Conservation (phyloP, 306 rosid species). For the Nissolia schottii region DNA sequence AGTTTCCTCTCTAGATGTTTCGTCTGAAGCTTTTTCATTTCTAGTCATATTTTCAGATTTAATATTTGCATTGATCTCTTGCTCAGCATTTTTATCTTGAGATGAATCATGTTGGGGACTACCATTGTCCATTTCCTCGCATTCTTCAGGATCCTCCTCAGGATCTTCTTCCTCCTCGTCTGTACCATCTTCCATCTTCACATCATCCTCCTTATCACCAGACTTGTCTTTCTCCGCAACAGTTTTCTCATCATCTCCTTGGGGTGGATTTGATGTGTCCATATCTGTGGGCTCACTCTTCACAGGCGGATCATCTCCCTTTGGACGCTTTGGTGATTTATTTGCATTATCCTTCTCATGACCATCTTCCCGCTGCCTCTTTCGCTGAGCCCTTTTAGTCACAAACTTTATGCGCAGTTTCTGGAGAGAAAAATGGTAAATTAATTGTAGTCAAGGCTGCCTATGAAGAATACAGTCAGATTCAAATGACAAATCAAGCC, state of each 20-base stretch:
- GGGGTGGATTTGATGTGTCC: conserved; percentile 32
- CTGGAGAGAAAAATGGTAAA: conserved; percentile 30
- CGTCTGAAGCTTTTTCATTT: conserved; percentile 40
- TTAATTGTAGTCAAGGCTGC: background rate
- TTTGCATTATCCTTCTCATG: conserved; percentile 39
- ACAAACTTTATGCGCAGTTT: conserved; percentile 73
- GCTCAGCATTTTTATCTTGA: conserved; percentile 40
- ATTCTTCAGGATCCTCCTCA: conserved; percentile 91
- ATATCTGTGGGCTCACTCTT: conserved; percentile 39
- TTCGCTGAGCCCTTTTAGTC: conserved; percentile 62
- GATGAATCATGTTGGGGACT: conserved; percentile 45
- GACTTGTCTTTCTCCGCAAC: conserved; percentile 34
- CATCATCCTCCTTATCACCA: conserved; percentile 42
- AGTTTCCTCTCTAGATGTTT: conserved; percentile 34
- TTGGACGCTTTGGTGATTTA: conserved; percentile 56
- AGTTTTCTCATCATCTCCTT: conserved; percentile 44
- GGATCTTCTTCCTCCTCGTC: conserved; percentile 74
- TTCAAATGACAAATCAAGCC: background rate
- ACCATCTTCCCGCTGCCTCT: conserved; percentile 77
- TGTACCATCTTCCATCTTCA: conserved; percentile 59
- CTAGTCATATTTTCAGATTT: conserved; percentile 39
- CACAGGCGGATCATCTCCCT: conserved; percentile 48
- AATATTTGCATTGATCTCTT: conserved; percentile 21
- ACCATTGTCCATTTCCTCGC: conserved; percentile 63
- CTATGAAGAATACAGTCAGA: conserved; percentile 18